Conservation (phyloP, 2,329 filamentous ascomycete species). For the Aspergillus sp. region DNA sequence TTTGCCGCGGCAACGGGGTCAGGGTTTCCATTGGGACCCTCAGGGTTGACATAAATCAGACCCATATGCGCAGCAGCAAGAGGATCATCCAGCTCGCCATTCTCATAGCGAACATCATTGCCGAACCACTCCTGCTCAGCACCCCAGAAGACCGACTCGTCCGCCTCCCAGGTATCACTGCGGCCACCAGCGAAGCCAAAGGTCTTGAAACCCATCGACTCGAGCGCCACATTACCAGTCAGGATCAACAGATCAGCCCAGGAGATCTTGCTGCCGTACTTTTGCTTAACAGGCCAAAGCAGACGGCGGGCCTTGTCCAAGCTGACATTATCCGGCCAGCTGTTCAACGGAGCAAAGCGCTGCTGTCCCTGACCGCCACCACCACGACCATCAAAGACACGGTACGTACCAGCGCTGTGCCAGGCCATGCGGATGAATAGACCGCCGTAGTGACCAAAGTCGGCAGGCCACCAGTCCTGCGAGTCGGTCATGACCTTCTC, state of each 20-base stretch:
- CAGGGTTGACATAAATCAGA: constrained; percentile 79
- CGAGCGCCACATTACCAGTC: constrained; percentile 73
- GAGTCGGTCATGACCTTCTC: constrained; percentile 72
- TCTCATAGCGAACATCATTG: constrained; percentile 67
- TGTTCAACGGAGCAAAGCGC: constrained; percentile 77
- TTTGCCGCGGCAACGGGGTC: constrained; percentile 67
- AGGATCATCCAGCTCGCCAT: constrained; percentile 62
- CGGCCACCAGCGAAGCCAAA: constrained; percentile 74
- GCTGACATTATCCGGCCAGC: constrained; percentile 77
- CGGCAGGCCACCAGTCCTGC: constrained; percentile 78
- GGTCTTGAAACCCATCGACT: constrained; percentile 73
- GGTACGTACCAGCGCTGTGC: constrained; percentile 79
- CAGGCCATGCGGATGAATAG: constrained; percentile 79
- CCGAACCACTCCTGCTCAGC: constrained; percentile 72
- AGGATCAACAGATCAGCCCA: constrained; percentile 74
- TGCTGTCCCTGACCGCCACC: constrained; percentile 74
- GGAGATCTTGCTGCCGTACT: constrained; percentile 80
- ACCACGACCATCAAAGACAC: constrained; percentile 71
- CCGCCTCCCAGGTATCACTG: constrained; percentile 70
- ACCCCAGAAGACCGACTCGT: constrained; percentile 77
- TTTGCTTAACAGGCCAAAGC: constrained; percentile 79
- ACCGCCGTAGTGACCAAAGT: constrained; percentile 78
- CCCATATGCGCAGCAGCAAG: constrained; percentile 71
- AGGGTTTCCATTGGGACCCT: constrained; percentile 71
- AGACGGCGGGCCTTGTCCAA: constrained; percentile 79